Conservation (phyloP, 805 yeast species). For the Wickerhamomyces pijperi region DNA sequence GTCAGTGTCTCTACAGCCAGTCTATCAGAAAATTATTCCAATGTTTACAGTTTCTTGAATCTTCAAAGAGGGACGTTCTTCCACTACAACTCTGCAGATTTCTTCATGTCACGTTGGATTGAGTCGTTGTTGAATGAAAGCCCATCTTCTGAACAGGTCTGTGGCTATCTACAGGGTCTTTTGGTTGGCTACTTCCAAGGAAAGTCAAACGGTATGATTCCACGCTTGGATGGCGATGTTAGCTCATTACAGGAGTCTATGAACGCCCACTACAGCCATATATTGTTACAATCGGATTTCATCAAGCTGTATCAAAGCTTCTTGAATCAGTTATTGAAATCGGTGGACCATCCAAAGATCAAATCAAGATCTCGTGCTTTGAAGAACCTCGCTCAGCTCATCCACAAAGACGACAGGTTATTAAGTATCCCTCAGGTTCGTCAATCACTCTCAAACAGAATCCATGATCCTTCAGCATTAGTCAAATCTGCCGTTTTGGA, state of each 20-base stretch:
- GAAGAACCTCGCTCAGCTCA: slow-evolving; percentile 44
- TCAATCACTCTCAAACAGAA: slow-evolving; percentile 35
- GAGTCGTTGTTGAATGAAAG: slow-evolving; percentile 3
- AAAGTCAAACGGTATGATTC: slow-evolving; percentile 1
- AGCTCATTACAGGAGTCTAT: neutral
- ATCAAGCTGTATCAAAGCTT: slow-evolving; percentile 37
- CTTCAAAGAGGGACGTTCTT: neutral
- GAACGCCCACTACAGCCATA: neutral
- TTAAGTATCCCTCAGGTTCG: slow-evolving; percentile 39
- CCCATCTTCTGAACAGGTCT: too few species aligned
- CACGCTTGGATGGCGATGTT: neutral
- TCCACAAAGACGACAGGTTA: slow-evolving; percentile 40
- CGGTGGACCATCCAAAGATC: slow-evolving; percentile 37
- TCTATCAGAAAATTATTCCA: neutral
- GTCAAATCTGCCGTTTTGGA: slow-evolving; percentile 73
- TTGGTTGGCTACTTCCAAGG: slow-evolving; percentile 3
- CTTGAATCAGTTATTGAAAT: slow-evolving; percentile 34
- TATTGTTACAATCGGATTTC: slow-evolving; percentile 8
- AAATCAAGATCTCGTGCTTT: slow-evolving; percentile 55
- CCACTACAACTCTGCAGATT: slow-evolving; percentile 2
- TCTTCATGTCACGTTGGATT: slow-evolving; percentile 15
- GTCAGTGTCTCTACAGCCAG: neutral
- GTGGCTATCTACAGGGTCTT: neutral
- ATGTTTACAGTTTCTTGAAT: slow-evolving; percentile 3
- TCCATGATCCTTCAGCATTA: slow-evolving; percentile 54